These are phyloP conservation scores for Botryosphaeria dothidea DNA, from an alignment of 2,329 filamentous ascomycete genomes.

Conservation along the genomic window DNA sequence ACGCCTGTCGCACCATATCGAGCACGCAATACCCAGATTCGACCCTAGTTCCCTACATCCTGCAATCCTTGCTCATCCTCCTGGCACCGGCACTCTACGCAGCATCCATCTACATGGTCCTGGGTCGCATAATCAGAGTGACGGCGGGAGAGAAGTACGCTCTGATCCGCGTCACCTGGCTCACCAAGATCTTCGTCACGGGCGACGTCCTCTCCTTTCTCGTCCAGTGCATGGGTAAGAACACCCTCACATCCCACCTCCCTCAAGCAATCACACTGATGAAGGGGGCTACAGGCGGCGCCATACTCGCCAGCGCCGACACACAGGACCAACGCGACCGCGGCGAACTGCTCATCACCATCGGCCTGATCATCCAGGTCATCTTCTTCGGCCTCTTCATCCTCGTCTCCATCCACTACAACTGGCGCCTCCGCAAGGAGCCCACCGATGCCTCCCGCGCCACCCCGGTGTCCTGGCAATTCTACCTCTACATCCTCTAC, in stretches of 20 bases:
- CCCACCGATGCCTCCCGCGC: conserved; percentile 21
- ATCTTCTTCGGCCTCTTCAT: conserved; percentile 54
- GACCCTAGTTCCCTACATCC: conserved; percentile 42
- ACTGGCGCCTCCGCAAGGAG: conserved; percentile 24
- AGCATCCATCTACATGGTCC: conserved; percentile 47
- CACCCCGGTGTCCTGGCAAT: background rate
- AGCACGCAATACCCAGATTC: conserved; percentile 28
- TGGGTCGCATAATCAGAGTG: conserved; percentile 41
- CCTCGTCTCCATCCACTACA: conserved; percentile 31
- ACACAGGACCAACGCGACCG: background rate
- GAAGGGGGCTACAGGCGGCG: conserved; percentile 13
- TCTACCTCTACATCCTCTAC: background rate
- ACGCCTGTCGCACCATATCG: conserved; percentile 42
- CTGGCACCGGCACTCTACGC: conserved; percentile 50
- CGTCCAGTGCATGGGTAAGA: conserved; percentile 32
- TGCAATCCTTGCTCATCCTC: conserved; percentile 47
- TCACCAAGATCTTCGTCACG: conserved; percentile 46
- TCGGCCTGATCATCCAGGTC: conserved; percentile 34
- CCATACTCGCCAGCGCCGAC: background rate
- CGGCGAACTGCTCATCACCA: conserved; percentile 19
- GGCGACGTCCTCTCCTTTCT: conserved; percentile 45
- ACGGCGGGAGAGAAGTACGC: conserved; percentile 35
- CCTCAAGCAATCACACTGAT: too few relatives aligned
- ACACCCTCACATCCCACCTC: too few relatives aligned
- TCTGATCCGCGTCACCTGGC: conserved; percentile 35